These are phyloP conservation scores for Calocera viscosa DNA, from an alignment of 768 basidiomycete species.

Conservation along the genomic window DNA sequence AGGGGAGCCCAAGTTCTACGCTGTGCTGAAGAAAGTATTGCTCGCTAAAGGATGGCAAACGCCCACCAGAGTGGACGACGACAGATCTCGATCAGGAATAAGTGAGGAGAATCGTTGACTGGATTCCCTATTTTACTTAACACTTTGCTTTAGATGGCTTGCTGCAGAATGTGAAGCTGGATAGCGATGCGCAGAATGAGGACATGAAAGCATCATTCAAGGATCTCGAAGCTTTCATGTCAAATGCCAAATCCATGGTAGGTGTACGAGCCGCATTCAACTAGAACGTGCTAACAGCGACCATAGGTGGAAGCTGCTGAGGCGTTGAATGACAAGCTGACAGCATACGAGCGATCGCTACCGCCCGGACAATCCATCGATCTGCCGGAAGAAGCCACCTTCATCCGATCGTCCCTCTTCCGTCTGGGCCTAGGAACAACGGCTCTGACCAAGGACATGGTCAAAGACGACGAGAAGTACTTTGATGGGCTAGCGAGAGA, in stretches of 20 bases:
- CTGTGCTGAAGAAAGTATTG: conserved; percentile 55
- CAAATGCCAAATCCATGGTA: conserved; percentile 82
- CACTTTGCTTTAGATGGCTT: conserved; percentile 52
- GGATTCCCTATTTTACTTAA: neutral
- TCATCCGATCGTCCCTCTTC: conserved; percentile 79
- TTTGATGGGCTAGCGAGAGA: conserved; percentile 70
- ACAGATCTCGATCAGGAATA: conserved; percentile 34
- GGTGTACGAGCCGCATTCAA: conserved; percentile 1
- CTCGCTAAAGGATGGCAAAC: conserved; percentile 69
- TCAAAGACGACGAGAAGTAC: conserved; percentile 68
- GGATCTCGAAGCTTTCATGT: conserved; percentile 83
- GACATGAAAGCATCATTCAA: conserved; percentile 64
- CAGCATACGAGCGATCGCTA: conserved; percentile 29
- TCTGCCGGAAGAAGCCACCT: conserved; percentile 63
- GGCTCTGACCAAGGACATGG: conserved; percentile 82
- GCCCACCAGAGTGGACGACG: neutral
- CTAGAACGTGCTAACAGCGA: neutral
- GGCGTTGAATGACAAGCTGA: conserved; percentile 72
- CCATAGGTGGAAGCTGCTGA: conserved; percentile 55
- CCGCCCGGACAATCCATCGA: conserved; percentile 10
- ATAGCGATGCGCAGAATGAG: conserved; percentile 47
- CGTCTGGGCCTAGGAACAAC: conserved; percentile 73
- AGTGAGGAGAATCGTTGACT: conserved; percentile 28
- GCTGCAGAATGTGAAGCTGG: conserved; percentile 57
- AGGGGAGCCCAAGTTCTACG: conserved; percentile 75